A percentile compares a stretch with the other conserved stretches of the same genome.
These are phyloP conservation scores for Chrysoporthe deuterocubensis DNA, from an alignment of 2,329 filamentous ascomycete genomes.

Conservation along the genomic window DNA sequence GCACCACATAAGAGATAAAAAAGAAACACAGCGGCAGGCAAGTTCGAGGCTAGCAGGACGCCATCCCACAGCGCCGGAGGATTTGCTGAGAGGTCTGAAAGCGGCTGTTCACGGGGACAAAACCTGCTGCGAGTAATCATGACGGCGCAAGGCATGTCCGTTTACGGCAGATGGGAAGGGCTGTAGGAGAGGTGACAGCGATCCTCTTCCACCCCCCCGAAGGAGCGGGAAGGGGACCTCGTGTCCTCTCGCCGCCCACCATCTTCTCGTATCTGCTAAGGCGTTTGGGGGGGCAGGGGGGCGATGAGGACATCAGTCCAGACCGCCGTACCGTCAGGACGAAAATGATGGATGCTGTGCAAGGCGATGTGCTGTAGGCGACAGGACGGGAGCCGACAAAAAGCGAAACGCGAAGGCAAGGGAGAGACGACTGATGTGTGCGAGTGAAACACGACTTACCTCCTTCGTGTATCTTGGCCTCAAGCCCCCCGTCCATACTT, in stretches of 20 bases:
- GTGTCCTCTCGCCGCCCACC: constrained; percentile 17
- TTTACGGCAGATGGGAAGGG: constrained; percentile 31
- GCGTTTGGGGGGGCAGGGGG: neutral
- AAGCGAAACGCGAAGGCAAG: constrained; percentile 32
- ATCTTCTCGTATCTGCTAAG: constrained; percentile 23
- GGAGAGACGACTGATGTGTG: neutral
- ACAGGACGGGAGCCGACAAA: constrained; percentile 35
- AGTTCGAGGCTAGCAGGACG: neutral
- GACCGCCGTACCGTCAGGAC: constrained; percentile 14
- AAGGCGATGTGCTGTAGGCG: constrained; percentile 16
- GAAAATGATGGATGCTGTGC: constrained; percentile 18
- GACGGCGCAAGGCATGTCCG: constrained; percentile 42
- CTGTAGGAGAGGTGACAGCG: constrained; percentile 29
- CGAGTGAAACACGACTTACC: constrained; percentile 60
- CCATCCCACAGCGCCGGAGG: neutral
- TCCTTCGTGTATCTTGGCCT: constrained; percentile 91
- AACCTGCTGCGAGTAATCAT: constrained; percentile 40
- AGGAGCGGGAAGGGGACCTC: constrained; percentile 11
- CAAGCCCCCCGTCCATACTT: constrained; percentile 85
- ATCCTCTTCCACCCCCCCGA: constrained; percentile 19
- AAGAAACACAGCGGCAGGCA: neutral
- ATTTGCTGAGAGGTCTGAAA: constrained; percentile 2
- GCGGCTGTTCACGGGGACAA: constrained; percentile 33
- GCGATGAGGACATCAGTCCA: neutral
- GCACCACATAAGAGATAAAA: neutral